Evolutionary conservation across 768 basidiomycete species (phyloP), one percentile per base, ranked within the genome.

Genomic region (Amanita fuliginea): DNA sequence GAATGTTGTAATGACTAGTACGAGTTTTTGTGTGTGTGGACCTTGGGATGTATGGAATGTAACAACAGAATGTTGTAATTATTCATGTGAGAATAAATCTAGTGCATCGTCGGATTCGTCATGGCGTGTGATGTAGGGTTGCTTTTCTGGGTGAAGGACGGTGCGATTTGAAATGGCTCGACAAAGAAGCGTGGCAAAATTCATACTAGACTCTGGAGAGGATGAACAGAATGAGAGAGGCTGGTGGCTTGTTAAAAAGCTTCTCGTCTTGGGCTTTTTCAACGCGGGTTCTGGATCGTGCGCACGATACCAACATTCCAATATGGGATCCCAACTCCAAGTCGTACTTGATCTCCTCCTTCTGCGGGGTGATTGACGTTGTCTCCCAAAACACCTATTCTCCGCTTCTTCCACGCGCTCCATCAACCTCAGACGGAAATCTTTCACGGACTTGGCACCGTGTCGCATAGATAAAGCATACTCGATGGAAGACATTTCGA

Each of bases 371-470:
- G 44, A 13, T 19, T 6, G 35, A 10, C 21, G 14, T 36, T 24
- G 49, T 10, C 41, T 50, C 32, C 69, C 71, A 33, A 73, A 75
- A 51, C 72, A 76, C 36, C 67, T 64, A 33, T 61, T 56, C 59
- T 81, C 78, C 9, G 77, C 76, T n/a, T 67, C 67, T 22, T 78
- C 78, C 14, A 77, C 69, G 13, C 59, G 56, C 30, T 67, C 67
- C 47, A 78, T 71, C 14, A 79, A 57, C 42, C 66, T 56, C 26
- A 58, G 59, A n/a, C 69, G 68, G 53, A 71, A 67, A 26, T 55
- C 54, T 46, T 62, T 61, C 41, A 70, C 53, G 35, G 62, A 58
- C 10, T 54, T 37, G 40, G 46, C 47, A 47, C 60, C 57, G 32
- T 57, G 43, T 26, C 46, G 51, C 18, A 51, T 45, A 8, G 51